phyloP scores from a whole-genome alignment of 2,329 filamentous ascomycete genomes.

The Colletotrichum sp. region DNA sequence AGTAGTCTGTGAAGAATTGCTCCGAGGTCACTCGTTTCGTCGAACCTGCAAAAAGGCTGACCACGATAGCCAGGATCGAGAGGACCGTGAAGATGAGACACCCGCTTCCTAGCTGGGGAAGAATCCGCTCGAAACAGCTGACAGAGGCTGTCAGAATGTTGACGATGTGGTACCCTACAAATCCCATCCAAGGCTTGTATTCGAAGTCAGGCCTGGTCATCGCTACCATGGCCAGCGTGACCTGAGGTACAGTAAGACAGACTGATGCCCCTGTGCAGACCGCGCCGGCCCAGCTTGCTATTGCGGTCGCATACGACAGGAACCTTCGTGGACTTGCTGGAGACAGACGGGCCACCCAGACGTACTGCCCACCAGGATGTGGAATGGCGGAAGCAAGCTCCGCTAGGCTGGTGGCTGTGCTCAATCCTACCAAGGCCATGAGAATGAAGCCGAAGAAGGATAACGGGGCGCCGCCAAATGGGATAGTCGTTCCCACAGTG shows the following conservation, averaged over 20 bases:
- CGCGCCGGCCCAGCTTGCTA: slow-evolving; percentile 30
- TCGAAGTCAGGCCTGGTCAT: slow-evolving; percentile 26
- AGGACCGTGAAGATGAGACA: slow-evolving; percentile 29
- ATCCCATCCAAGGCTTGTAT: slow-evolving; percentile 30
- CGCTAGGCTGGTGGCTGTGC: slow-evolving; percentile 27
- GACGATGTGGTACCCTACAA: slow-evolving; percentile 29
- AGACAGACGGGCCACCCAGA: slow-evolving; percentile 29
- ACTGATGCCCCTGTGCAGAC: slow-evolving; percentile 28
- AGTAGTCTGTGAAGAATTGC: slow-evolving; percentile 24
- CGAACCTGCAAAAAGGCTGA: slow-evolving; percentile 30
- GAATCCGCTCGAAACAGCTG: slow-evolving; percentile 26
- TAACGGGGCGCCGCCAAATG: slow-evolving; percentile 27
- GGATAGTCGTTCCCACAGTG: slow-evolving; percentile 23
- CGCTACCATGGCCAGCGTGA: slow-evolving; percentile 24
- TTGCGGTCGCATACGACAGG: slow-evolving; percentile 25
- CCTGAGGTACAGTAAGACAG: slow-evolving; percentile 26
- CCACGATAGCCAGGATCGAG: slow-evolving; percentile 25
- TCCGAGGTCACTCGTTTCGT: slow-evolving; percentile 13
- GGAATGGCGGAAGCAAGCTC: slow-evolving; percentile 32
- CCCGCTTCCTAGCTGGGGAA: slow-evolving; percentile 27
- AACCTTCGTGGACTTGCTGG: slow-evolving; percentile 18
- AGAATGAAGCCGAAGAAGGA: slow-evolving; percentile 30
- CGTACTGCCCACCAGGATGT: slow-evolving; percentile 31
- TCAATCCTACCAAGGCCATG: slow-evolving; percentile 26
- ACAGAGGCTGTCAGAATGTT: slow-evolving; percentile 24